Conservation (phyloP, 805 yeast species). For the Barnettozyma siamensis region DNA sequence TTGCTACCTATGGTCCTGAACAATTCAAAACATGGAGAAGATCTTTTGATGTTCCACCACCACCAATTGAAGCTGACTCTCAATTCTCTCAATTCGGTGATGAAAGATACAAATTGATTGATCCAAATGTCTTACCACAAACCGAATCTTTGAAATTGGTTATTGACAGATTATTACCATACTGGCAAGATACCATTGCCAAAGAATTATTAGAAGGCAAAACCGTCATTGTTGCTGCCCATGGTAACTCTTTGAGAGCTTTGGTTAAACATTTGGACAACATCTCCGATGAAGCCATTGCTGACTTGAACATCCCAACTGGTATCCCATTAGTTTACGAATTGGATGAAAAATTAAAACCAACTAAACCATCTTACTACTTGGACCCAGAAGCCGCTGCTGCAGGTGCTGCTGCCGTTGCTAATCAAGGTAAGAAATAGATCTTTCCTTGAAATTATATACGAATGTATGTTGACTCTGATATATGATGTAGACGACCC, state of each 20-base stretch:
- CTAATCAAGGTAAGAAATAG: conserved; percentile 83
- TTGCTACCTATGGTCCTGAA: conserved; percentile 82
- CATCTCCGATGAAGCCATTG: conserved; percentile 87
- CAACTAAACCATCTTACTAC: conserved; percentile 91
- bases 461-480: too few relatives aligned
- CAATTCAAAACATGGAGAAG: conserved; percentile 97
- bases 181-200: conserved; percentile 92
- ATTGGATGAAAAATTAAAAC: conserved; percentile 79
- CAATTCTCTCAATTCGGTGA: conserved; percentile 84
- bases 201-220: conserved; percentile 78
- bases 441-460: neutral
- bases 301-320: conserved; percentile 94
- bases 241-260: conserved; percentile 97
- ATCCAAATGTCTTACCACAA: conserved; percentile 82
- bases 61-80: conserved; percentile 70
- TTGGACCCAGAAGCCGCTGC: conserved; percentile 99
- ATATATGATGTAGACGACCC: too few relatives aligned
- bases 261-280: conserved; percentile 92
- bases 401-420: conserved; percentile 99
- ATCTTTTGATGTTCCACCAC: conserved; percentile 95
- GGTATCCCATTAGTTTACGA: conserved; percentile 98
- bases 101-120: conserved; percentile 76
- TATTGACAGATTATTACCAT: conserved; percentile 93
- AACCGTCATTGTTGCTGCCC: conserved; percentile 92
- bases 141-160: conserved; percentile 94